phyloP scores from a whole-genome alignment of 148 eudicot genomes.

The Nepenthes gracilis region DNA sequence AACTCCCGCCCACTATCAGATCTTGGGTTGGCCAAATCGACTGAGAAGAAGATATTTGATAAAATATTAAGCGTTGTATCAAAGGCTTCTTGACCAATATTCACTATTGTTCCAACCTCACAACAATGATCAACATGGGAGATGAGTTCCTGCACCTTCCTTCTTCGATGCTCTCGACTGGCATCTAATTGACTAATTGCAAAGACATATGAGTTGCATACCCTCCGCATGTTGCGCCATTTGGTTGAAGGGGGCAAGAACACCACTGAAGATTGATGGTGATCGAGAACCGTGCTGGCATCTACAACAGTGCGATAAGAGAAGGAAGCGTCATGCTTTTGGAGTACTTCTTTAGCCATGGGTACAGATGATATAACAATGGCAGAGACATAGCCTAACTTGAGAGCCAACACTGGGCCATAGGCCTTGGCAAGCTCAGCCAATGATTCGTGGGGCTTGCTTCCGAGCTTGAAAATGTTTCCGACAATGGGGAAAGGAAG shows the following conservation, averaged over 20 bases:
- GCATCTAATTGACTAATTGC: background rate
- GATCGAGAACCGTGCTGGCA: background rate
- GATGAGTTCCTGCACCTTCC: too few species aligned
- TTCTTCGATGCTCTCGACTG: background rate
- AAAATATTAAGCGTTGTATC: background rate
- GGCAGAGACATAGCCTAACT: background rate
- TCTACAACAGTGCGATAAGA: background rate
- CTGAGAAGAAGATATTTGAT: conserved; percentile 1
- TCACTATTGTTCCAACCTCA: too few species aligned
- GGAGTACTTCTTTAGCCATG: conserved; percentile 7
- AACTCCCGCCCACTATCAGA: conserved; percentile 3
- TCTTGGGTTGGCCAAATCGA: conserved; percentile 2
- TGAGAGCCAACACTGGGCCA: background rate
- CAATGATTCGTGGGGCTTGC: conserved; percentile 3
- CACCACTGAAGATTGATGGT: conserved; percentile 7
- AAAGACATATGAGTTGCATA: conserved; percentile 5
- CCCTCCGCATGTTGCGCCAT: conserved; percentile 6
- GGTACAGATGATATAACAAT: conserved; percentile 7
- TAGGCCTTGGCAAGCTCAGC: conserved; percentile 2
- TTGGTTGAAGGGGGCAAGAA: background rate
- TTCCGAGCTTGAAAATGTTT: conserved; percentile 5
- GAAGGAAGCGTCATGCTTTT: conserved; percentile 5
- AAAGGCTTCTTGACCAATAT: background rate
- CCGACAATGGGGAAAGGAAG: conserved; percentile 4
- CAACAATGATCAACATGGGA: too few species aligned